Evolutionary conservation across 306 rosid species (phyloP), one percentile per base, ranked within the genome.

Genomic region (Adenanthera pavonina): DNA sequence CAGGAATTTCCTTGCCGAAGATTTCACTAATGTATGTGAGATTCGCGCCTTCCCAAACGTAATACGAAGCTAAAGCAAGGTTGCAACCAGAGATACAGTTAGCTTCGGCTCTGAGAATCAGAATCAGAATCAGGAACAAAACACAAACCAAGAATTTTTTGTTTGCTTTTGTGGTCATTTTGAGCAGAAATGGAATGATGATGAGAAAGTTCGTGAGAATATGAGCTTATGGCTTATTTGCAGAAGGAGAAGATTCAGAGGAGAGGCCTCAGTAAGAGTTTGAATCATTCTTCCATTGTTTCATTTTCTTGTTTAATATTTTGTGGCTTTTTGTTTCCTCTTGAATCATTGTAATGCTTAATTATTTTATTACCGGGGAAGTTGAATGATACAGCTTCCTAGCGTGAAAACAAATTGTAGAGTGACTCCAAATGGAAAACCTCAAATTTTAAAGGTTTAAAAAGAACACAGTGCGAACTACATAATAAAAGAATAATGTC

Each of bases 51-150:
- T 75, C 49, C 78, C 48, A 8, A 11, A 87, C 76, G 80, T 79
- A 77, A 46, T 91, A 92, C 6, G 97, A 92, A 30, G 91, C 97
- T 3, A 92, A 12, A 66, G 95, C 95, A 35, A 81, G 82, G 56
- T 76, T 62, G 88, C 95, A 89, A 1, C 90, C 92, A 34, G 66
- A n/a, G 44, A 17, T 81, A 46, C 95, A 91, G 2, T 48, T 79
- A 75, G 89, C 94, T 71, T 85, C 20, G 10, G 81, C 81, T 84
- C 17, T 83, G 59, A 72, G 82, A 12, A 67, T 69, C 17, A 83
- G 67, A 0, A 76, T 61, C 14, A 85, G 51, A 0, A 76, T 49
- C 3, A 84, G 72, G 59, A 78, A n/a, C 8, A 65, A 8, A 47
- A 69, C 65, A 66, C 60, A 38, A 78, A 54, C 47, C 2, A 79